Base-by-base conservation (phyloP, 805 yeast species). In the Pachysolen tannophilus region DNA sequence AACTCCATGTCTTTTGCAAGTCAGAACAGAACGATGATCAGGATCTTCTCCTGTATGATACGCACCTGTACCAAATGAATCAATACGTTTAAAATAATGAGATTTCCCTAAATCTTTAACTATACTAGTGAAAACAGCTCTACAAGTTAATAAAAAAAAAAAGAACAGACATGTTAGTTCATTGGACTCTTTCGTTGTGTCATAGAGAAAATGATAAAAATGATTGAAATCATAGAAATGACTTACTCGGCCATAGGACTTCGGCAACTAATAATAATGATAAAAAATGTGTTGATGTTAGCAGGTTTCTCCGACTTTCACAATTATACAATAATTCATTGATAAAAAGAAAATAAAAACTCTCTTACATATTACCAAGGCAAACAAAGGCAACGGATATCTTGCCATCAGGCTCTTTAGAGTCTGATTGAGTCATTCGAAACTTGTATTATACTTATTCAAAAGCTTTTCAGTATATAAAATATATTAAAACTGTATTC, bases 231-330 rank as follows among this genome's bases (percentile, higher is more conserved):
- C 14, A 13, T 14, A 11, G 16, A 26, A 15, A 16, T 6, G 5
- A 45, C 59, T 34, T 44, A 55, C 60, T 90, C 97, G 0, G 97
- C 97, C 97, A 88, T 90, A 10, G 97, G 97, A 2, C 96, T 86
- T 32, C 97, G 88, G 52, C 97, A 87, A 16, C 83, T 78, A 25
- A n/a, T 9, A 19, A 28, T n/a, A n/a, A n/a, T n/a, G n/a, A n/a
- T n/a, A n/a, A n/a, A n/a, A n/a, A n/a, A n/a, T n/a, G n/a, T n/a
- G n/a, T n/a, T n/a, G n/a, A n/a, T n/a, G n/a, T n/a, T n/a, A n/a
- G n/a, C n/a, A n/a, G n/a, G n/a, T n/a, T n/a, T n/a, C n/a, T n/a
- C n/a, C n/a, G n/a, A n/a, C n/a, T n/a, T n/a, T n/a, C n/a, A n/a
- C n/a, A n/a, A n/a, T n/a, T n/a, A n/a, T n/a, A n/a, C n/a, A n/a